Evolutionary conservation across 768 basidiomycete genomes (phyloP), one percentile per base, ranked within the genome.

Genomic region (Omphalotus guepiniiformis): DNA sequence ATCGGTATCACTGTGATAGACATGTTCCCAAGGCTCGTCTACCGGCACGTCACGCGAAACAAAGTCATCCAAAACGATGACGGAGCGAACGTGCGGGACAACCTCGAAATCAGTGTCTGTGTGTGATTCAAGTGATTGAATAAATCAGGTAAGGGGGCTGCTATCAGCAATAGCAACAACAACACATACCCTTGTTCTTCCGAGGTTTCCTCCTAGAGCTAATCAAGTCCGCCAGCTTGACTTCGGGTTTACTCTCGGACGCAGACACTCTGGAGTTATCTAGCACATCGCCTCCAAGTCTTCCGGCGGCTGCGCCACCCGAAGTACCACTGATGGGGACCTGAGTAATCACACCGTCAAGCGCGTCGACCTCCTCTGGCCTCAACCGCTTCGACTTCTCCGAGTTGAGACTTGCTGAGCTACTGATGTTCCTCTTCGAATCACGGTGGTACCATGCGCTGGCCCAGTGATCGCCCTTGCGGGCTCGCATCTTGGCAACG

Each of bases 11-110:
- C 62, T 66, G 29, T 58, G 61, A 42, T 65, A 66, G 36, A 82
- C 60, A 56, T 77, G 74, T 55, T 82, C 80, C 81, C 81, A 83
- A 28, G 77, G 72, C 53, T 83, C 80, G 49, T 80, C 78, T 16
- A 69, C 47, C 16, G 65, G 61, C 46, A 72, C 59, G 49, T 77
- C 75, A 25, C 62, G 64, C 6, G 61, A 38, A 49, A 53, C 22
- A 55, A 59, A 50, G 51, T 83, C 82, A 54, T 82, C 80, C 32
- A 83, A 64, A 23, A 70, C 78, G 49, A 83, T 79, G 38, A 83
- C 80, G 27, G 75, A 69, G 25, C 71, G 76, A 35, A 78, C 58
- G 27, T 65, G 68, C 3, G 79, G 79, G 9, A 83, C 63, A 21
- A 82, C 57, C 63, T 82, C 80, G 53, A 80, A 83, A 46, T 80